These are phyloP conservation scores for Kentomonas sorsogonicus DNA, from an alignment of 208 protist genomes.

Conservation along the genomic window DNA sequence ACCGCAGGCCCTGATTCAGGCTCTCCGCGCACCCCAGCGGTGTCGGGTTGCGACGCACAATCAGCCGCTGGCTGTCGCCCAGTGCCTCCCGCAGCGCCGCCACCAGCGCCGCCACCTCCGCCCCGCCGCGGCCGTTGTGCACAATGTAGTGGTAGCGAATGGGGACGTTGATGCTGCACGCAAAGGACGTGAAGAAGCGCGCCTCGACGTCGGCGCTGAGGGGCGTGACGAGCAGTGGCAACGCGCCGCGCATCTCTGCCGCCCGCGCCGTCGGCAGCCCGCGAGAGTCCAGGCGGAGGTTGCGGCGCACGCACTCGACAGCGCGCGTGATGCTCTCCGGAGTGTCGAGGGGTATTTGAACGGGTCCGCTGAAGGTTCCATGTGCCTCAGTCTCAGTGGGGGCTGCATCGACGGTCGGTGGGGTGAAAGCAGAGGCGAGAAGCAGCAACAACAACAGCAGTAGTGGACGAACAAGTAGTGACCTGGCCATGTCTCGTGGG, in stretches of 20 bases:
- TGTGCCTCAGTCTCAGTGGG: too few species aligned
- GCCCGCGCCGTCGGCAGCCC: conserved; percentile 9
- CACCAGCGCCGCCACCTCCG: conserved; percentile 16
- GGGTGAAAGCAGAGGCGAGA: too few species aligned
- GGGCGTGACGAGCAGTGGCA: conserved; percentile 36
- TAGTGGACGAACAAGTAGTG: too few species aligned
- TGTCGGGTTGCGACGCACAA: conserved; percentile 24
- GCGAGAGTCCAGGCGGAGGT: conserved; percentile 16
- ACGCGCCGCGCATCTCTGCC: conserved; percentile 15
- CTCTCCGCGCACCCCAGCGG: conserved; percentile 32
- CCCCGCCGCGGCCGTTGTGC: conserved; percentile 27
- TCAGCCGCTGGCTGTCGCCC: conserved; percentile 25
- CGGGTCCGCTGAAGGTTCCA: too few species aligned
- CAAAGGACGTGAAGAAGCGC: conserved; percentile 24
- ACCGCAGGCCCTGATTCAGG: conserved; percentile 30
- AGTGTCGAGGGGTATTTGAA: too few species aligned
- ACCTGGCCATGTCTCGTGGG: too few species aligned
- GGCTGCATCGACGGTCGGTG: too few species aligned
- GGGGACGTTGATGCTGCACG: conserved; percentile 33
- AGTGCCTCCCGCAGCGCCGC: conserved; percentile 22
- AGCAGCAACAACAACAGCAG: too few species aligned
- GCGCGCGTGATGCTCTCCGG: too few species aligned
- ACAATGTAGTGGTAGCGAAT: conserved; percentile 32
- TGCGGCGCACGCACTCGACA: conserved; percentile 20
- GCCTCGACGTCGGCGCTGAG: conserved; percentile 34